Conservation (phyloP, 1,284 basidiomycete genomes). For the Apiotrichum siamense region DNA sequence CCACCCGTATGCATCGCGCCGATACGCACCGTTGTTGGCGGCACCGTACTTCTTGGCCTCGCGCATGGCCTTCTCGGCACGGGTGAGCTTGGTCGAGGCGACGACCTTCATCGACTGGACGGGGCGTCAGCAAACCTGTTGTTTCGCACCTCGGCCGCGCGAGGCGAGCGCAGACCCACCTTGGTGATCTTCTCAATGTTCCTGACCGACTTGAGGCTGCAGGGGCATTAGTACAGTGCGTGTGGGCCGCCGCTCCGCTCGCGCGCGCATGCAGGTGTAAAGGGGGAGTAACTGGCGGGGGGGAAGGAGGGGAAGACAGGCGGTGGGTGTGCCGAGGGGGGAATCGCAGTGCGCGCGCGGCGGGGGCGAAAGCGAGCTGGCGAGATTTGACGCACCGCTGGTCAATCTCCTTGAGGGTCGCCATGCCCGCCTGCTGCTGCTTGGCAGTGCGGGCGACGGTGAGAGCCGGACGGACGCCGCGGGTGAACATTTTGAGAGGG, state of each 20-base stretch:
- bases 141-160: neutral
- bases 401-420: conserved; percentile 95
- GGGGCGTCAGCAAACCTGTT: neutral
- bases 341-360: conserved; percentile 46
- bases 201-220: conserved; percentile 74
- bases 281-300: too few species aligned
- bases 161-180: conserved; percentile 52
- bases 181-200: conserved; percentile 99
- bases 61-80: conserved; percentile 91
- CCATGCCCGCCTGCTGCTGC: conserved; percentile 73
- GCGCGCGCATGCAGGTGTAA: neutral
- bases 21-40: conserved; percentile 77
- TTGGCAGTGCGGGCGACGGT: conserved; percentile 49
- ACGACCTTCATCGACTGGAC: conserved; percentile 98
- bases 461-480: conserved; percentile 60
- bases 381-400: conserved; percentile 54
- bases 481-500: conserved; percentile 49
- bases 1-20: neutral
- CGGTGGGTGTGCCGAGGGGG: neutral
- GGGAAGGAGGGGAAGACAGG: too few species aligned
- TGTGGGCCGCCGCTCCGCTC: neutral
- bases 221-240: neutral
- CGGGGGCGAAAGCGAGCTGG: neutral
- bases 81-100: conserved; percentile 93
- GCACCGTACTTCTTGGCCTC: conserved; percentile 90